Conservation (phyloP, 768 basidiomycete species). For the Lyophyllum semitale region DNA sequence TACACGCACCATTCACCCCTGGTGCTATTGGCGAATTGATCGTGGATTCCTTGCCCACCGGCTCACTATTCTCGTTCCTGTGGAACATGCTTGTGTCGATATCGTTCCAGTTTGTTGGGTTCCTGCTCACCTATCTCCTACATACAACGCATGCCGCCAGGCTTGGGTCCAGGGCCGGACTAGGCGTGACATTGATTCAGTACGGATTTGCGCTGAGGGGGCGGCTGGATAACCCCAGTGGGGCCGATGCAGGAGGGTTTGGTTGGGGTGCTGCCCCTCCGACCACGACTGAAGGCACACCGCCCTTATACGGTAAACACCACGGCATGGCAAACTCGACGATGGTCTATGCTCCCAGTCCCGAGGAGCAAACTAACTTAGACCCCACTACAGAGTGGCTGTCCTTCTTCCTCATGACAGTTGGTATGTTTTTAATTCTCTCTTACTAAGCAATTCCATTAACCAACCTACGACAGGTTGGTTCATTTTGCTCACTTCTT, state of each 20-base stretch:
- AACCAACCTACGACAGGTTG: constrained; percentile 49
- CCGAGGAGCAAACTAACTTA: constrained; percentile 39
- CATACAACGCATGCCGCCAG: constrained; percentile 93
- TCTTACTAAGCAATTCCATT: not conserved
- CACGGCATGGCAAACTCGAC: constrained; percentile 13
- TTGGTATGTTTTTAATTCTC: constrained; percentile 49
- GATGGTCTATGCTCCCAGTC: constrained; percentile 10
- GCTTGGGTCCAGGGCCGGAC: constrained; percentile 89
- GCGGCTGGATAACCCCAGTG: constrained; percentile 44
- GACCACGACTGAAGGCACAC: constrained; percentile 46
- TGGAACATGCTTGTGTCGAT: constrained; percentile 94
- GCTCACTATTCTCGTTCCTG: constrained; percentile 81
- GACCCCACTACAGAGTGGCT: constrained; percentile 90
- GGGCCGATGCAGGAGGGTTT: constrained; percentile 30
- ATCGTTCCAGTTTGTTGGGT: constrained; percentile 97
- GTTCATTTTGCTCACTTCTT: constrained; percentile 88
- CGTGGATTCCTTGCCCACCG: constrained; percentile 85
- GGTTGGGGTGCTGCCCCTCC: constrained; percentile 35
- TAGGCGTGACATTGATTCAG: constrained; percentile 96
- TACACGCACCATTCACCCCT: constrained; percentile 82
- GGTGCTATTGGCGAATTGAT: constrained; percentile 77
- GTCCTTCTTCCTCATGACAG: constrained; percentile 91
- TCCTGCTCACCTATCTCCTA: constrained; percentile 90
- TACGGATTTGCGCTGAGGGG: constrained; percentile 85
- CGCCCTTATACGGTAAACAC: constrained; percentile 39